Evolutionary conservation across 2,329 filamentous ascomycete genomes (phyloP), one percentile per base, ranked within the genome.

Genomic region (Chalaropsis thielavioides): DNA sequence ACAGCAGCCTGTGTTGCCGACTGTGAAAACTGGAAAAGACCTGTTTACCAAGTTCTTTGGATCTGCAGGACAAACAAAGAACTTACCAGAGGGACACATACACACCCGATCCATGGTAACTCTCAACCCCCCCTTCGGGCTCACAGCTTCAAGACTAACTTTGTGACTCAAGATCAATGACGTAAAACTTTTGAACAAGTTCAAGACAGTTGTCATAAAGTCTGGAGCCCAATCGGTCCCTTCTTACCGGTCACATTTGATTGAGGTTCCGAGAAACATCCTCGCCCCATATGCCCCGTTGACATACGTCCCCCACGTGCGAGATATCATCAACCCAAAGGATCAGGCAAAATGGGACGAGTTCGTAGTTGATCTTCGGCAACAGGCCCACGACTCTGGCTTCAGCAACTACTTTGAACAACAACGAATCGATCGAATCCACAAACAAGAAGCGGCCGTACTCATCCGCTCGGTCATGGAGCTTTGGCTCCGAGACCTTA

Each of bases 211-310:
- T n/a, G 74, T 76, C 68, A 77, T 82, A 68, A 78, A 78, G 68
- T 79, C 80, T 1, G 75, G 79, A 64, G 77, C 76, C 68, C 75
- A 79, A 22, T 75, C 77, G n/a, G 81, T 83, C 8, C 82, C 82
- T n/a, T 74, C 74, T 31, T 85, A 84, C 69, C 75, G 79, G 38
- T 84, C 83, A 68, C 82, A 84, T 69, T 81, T 84, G 66, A 79
- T 84, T 44, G 80, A 83, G 70, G 82, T 84, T 62, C 77, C 75
- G 70, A 83, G 81, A 70, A 84, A 84, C 65, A 79, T 84, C 43
- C 75, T 84, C 38, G 82, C 82, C 0, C 81, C 81, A 2, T 83
- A 83, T 69, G 83, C 81, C 0, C 81, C 82, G 75, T 75, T 84
- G 63, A 83, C 80, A 40, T 84, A 83, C 70, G 80, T 84, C 15